A percentile compares a stretch with the other conserved stretches of the same genome.
Evolutionary conservation across 495 filamentous ascomycete species (phyloP).

Genomic region (Peziza echinospora): DNA sequence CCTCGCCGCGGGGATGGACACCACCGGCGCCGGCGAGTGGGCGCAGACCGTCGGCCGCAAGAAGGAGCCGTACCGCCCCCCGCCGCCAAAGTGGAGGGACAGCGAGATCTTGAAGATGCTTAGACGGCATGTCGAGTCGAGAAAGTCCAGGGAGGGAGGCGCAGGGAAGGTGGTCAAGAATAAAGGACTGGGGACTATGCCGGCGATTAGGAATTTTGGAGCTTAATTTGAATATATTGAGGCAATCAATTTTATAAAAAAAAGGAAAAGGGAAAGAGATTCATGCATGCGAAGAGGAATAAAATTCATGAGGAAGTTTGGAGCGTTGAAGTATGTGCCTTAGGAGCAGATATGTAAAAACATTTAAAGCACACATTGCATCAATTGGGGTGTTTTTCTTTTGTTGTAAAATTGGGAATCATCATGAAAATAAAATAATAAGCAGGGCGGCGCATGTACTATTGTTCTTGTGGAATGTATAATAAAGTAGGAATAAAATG

Average conservation of each 20-base stretch:
- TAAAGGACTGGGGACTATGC: not conserved
- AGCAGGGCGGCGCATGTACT: too few relatives aligned
- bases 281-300: not conserved
- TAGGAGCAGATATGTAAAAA: too few relatives aligned
- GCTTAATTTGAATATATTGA: too few relatives aligned
- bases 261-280: not conserved
- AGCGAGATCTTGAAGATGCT: constrained; percentile 59
- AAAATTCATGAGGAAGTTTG: not conserved
- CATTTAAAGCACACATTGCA: too few relatives aligned
- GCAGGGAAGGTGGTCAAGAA: not conserved
- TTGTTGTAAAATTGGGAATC: too few relatives aligned
- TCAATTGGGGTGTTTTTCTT: too few relatives aligned
- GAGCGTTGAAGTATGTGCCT: too few relatives aligned
- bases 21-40: constrained; percentile 50
- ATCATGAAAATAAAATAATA: too few relatives aligned
- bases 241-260: not conserved
- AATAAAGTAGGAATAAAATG: too few relatives aligned
- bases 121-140: constrained; percentile 48
- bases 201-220: not conserved
- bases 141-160: constrained; percentile 10
- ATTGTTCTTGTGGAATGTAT: too few relatives aligned
- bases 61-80: constrained; percentile 79
- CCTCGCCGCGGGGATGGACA: constrained; percentile 3
- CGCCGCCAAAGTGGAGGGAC: constrained; percentile 61
- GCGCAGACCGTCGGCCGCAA: constrained; percentile 87